These are phyloP conservation scores for Xylaria grammica DNA, from an alignment of 495 filamentous ascomycete genomes.

Conservation along the genomic window DNA sequence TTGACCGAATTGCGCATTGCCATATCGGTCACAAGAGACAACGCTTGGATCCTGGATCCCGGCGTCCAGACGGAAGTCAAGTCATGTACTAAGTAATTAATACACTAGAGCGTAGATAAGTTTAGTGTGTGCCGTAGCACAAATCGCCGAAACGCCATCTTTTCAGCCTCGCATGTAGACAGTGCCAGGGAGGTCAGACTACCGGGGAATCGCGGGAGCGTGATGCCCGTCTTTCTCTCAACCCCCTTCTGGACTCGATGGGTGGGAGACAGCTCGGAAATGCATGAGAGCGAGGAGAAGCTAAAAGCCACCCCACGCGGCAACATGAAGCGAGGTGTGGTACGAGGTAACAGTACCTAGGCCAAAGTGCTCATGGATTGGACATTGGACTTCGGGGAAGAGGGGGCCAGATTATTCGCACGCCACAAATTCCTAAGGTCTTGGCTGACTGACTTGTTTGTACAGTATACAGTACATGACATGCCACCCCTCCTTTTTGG, in stretches of 20 bases:
- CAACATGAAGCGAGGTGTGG: constrained; percentile 11
- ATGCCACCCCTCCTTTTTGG: constrained; percentile 4
- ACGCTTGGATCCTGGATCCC: background rate
- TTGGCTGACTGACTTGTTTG: constrained; percentile 7
- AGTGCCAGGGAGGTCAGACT: constrained; percentile 13
- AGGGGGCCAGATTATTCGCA: constrained; percentile 10
- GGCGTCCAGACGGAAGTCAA: background rate
- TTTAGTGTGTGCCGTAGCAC: constrained; percentile 12
- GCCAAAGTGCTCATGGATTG: constrained; percentile 4
- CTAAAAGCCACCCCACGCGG: constrained; percentile 23
- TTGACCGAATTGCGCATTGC: constrained; percentile 1
- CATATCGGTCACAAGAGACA: background rate
- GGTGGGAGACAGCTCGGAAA: constrained; percentile 4
- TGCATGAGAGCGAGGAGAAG: constrained; percentile 1
- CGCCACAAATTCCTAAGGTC: constrained; percentile 5
- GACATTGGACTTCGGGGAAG: background rate
- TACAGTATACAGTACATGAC: constrained; percentile 7
- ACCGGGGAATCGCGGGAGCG: background rate
- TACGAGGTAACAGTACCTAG: background rate
- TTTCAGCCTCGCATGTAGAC: constrained; percentile 41
- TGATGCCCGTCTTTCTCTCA: background rate
- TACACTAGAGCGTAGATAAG: background rate
- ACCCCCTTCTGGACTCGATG: background rate
- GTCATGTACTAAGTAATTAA: background rate
- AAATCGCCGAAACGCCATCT: constrained; percentile 25